A percentile compares a stretch with the other conserved stretches of the same genome.
Evolutionary conservation across 495 filamentous ascomycete genomes (phyloP).

Genomic region (Choiromyces venosus): DNA sequence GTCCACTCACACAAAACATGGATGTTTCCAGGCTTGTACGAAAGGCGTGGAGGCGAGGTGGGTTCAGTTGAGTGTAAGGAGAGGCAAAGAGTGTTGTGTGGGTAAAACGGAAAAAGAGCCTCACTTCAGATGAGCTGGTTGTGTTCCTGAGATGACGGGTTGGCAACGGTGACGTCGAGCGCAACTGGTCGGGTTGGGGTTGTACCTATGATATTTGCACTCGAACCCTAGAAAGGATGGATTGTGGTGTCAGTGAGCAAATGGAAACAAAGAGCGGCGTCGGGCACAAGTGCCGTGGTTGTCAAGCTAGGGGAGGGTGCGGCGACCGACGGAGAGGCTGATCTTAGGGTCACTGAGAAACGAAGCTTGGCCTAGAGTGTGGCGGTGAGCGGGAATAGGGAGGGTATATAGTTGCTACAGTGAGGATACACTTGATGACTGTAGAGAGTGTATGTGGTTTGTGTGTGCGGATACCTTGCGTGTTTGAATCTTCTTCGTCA

Average conservation of each 20-base stretch:
- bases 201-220: not conserved
- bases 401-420: not conserved
- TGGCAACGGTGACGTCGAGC: constrained; percentile 2
- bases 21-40: constrained; percentile 31
- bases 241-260: constrained; percentile 41
- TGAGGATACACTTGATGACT: not conserved
- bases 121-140: constrained; percentile 26
- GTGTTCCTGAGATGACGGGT: not conserved
- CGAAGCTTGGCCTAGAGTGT: not conserved
- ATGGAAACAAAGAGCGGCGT: constrained; percentile 44
- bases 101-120: constrained; percentile 26
- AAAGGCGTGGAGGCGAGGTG: constrained; percentile 19
- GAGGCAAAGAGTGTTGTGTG: constrained; percentile 19
- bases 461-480: constrained; percentile 8
- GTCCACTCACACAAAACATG: constrained; percentile 45
- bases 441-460: not conserved
- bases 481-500: constrained; percentile 12
- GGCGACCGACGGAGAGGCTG: constrained; percentile 5
- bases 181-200: not conserved
- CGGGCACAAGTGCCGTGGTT: constrained; percentile 31
- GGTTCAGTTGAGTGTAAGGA: constrained; percentile 22
- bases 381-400: not conserved
- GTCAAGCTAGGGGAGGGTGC: constrained; percentile 22
- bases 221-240: constrained; percentile 25
- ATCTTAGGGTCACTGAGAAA: not conserved